phyloP scores from a whole-genome alignment of 2,329 filamentous ascomycete genomes.

The Colletotrichum tabaci region DNA sequence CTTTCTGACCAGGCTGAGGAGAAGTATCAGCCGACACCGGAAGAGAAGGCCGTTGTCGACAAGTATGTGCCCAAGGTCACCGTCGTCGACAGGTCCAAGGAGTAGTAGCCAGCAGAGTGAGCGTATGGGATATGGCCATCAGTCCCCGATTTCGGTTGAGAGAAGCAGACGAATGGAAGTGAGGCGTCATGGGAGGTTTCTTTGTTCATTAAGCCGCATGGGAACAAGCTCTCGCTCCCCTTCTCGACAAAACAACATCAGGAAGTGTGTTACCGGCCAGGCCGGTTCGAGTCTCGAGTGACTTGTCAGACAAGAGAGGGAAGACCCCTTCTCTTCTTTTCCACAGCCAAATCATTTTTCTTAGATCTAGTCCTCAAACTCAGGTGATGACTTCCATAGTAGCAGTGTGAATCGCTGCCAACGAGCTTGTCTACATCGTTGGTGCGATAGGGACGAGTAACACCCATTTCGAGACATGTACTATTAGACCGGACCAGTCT shows the following conservation, averaged over 20 bases:
- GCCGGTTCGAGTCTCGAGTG: neutral
- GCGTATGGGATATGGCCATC: slow-evolving; percentile 12
- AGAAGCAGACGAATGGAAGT: slow-evolving; percentile 21
- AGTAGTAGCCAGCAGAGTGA: neutral
- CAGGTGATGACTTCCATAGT: slow-evolving; percentile 9
- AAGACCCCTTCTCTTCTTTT: neutral
- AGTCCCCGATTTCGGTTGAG: neutral
- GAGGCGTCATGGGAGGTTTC: neutral
- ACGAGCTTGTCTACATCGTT: slow-evolving; percentile 23
- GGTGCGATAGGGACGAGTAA: slow-evolving; percentile 26
- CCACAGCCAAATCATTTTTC: slow-evolving; percentile 30
- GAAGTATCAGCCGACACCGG: slow-evolving; percentile 78
- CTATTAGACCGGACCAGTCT: slow-evolving; percentile 42
- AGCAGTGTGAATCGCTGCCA: slow-evolving; percentile 10
- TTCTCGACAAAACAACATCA: neutral
- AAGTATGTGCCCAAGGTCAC: slow-evolving; percentile 74
- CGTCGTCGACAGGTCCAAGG: slow-evolving; percentile 64
- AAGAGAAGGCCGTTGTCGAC: slow-evolving; percentile 79
- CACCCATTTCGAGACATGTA: slow-evolving; percentile 42
- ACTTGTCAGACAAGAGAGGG: neutral
- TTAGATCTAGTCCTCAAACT: slow-evolving; percentile 34
- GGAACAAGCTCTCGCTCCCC: neutral
- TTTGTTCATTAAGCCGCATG: neutral
- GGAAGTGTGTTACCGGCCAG: neutral
- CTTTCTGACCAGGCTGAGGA: slow-evolving; percentile 81